These are phyloP conservation scores for Pichia heedii DNA, from an alignment of 805 yeast genomes.

Conservation along the genomic window DNA sequence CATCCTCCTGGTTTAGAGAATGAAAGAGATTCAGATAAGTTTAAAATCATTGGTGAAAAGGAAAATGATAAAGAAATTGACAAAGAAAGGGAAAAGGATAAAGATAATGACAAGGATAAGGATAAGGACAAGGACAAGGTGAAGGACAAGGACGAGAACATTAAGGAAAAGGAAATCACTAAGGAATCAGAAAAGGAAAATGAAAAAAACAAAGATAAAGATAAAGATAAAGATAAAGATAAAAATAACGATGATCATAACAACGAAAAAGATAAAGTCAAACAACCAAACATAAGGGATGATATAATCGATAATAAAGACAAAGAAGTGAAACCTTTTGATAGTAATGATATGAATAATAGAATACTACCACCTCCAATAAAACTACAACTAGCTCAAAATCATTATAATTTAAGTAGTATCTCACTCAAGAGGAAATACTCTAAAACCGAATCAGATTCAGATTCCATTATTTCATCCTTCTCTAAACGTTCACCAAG, in stretches of 20 bases:
- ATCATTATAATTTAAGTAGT: neutral
- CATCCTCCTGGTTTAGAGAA: constrained; percentile 14
- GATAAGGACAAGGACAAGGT: neutral
- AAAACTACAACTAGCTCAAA: constrained; percentile 3
- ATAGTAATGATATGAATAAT: neutral
- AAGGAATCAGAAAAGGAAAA: neutral
- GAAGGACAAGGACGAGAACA: no score
- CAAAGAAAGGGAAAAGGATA: neutral
- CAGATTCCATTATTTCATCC: constrained; percentile 5
- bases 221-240: neutral
- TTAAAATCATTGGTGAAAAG: neutral
- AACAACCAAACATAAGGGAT: neutral
- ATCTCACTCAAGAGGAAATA: constrained; percentile 4
- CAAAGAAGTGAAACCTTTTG: neutral
- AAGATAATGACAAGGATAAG: neutral
- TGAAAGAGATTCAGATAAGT: neutral
- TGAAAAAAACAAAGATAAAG: neutral
- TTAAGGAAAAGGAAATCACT: no score
- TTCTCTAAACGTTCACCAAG: constrained; percentile 1
- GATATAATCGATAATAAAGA: neutral
- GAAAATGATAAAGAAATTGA: neutral
- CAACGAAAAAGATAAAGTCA: no score
- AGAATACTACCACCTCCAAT: constrained; percentile 12
- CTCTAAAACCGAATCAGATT: constrained; percentile 6
- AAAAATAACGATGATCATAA: no score